These are phyloP conservation scores for Penicillium cinerascens DNA, from an alignment of 495 filamentous ascomycete genomes.

Conservation along the genomic window DNA sequence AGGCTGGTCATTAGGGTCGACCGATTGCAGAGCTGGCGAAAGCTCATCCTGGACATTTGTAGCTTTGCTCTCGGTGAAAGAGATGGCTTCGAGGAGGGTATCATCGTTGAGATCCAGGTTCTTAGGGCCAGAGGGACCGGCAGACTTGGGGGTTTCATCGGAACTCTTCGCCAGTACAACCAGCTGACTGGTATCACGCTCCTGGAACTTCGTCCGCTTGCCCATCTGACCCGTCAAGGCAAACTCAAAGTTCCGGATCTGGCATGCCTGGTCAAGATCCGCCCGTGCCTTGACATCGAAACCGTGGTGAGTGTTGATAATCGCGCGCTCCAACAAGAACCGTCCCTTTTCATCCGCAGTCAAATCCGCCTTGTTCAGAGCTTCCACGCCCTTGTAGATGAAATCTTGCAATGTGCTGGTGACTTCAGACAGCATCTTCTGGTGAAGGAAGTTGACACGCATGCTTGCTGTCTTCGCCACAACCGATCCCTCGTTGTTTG, in stretches of 20 bases:
- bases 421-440: constrained; percentile 77
- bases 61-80: constrained; percentile 58
- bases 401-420: constrained; percentile 59
- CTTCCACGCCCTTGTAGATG: constrained; percentile 51
- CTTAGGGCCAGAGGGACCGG: constrained; percentile 48
- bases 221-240: constrained; percentile 81
- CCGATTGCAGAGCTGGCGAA: constrained; percentile 52
- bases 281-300: constrained; percentile 70
- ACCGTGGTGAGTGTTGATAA: constrained; percentile 81
- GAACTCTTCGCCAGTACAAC: constrained; percentile 84
- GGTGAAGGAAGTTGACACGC: constrained; percentile 79
- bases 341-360: constrained; percentile 47
- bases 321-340: constrained; percentile 76
- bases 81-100: constrained; percentile 82
- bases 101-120: constrained; percentile 83
- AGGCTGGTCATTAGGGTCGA: constrained; percentile 79
- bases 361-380: constrained; percentile 43
- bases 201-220: constrained; percentile 90
- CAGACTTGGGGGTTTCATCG: constrained; percentile 19
- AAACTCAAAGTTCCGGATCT: constrained; percentile 68
- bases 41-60: constrained; percentile 52
- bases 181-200: constrained; percentile 83
- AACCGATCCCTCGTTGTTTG: constrained; percentile 33
- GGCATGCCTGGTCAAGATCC: constrained; percentile 64
- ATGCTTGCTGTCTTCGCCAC: constrained; percentile 47